Evolutionary conservation across 2,329 filamentous ascomycete genomes (phyloP), one percentile per base, ranked within the genome.

Genomic region (Zasmidium angulare): DNA sequence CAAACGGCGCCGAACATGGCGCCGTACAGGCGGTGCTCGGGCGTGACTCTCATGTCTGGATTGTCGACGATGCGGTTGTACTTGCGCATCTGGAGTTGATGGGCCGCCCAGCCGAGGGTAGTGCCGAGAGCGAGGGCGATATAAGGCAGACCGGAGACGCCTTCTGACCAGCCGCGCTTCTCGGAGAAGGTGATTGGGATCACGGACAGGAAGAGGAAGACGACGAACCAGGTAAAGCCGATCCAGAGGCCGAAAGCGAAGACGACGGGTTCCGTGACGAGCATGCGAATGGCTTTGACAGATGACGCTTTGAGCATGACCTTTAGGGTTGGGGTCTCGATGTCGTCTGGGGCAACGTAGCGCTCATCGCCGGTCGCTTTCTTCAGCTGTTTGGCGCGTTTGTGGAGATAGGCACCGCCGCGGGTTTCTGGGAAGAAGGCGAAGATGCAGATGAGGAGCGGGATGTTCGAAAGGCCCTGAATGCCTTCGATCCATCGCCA

Each of bases 401-500:
- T 81, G 66, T 77, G 73, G 7, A 83, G 74, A n/a, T 73, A 69
- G 0, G 79, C 78, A 56, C 77, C 76, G 49, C 78, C 79, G n/a
- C 78, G 76, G 17, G 79, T 81, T 59, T 81, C 79, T 2, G 71
- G 72, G 52, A 81, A 78, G 70, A 76, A 77, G 63, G 78, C 52
- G 55, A 77, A 72, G 62, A 81, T 75, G 56, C 74, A 62, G 60
- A 81, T 74, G 17, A 77, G 69, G 6, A 82, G 77, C 3, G 80
- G 80, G 29, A 82, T 75, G 66, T 82, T 82, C 64, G 78, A 76
- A 2, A 83, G 67, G 7, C 81, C 81, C 64, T 83, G 80, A 47
- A 83, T 79, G 53, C 80, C 81, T 68, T 83, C 75, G n/a, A 82
- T 77, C 81, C 81, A 83, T 56, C 81, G 73, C 81, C 81, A 83